Evolutionary conservation across 2,329 filamentous ascomycete species (phyloP), one percentile per base, ranked within the genome.

Genomic region (Aureobasidium namibiae): DNA sequence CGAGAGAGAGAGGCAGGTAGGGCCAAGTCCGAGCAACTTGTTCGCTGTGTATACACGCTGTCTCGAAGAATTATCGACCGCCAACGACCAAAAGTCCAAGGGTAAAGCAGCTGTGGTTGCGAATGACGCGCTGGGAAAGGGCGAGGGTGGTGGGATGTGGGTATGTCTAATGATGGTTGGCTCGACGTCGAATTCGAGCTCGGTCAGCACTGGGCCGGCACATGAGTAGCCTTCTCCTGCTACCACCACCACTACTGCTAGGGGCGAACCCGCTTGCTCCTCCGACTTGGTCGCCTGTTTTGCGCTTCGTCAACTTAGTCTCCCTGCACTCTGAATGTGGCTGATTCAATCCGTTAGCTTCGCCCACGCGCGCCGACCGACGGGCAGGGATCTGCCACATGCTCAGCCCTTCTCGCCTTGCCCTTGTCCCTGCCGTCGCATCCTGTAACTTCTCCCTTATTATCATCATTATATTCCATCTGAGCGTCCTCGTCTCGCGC

Each of bases 211-310:
- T 33, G 45, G 3, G 42, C 21, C 44, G 44, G 44, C 44, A 48
- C 44, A 48, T 31, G 26, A 33, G 29, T 31, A 31, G 29, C 14
- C 14, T 33, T n/a, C n/a, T n/a, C n/a, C n/a, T n/a, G n/a, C n/a
- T n/a, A n/a, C n/a, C n/a, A n/a, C n/a, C n/a, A n/a, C n/a, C n/a
- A 48, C 26, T 31, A 14, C 26, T 48, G n/a, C 44, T 48, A 49
- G 46, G 46, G 46, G 45, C 29, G 18, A 49, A 36, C 46, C 44
- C 42, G 42, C 42, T 26, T 26, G 26, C n/a, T 31, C 29, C 21
- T 45, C 38, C n/a, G n/a, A n/a, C n/a, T n/a, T n/a, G n/a, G 38
- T 54, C 50, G 50, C 50, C 50, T 31, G 50, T 54, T 54, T 54
- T 54, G 24, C 34, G 34, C 34, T 53, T 9, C 34, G 48, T 24